Conservation (phyloP, 768 basidiomycete species). For the Boletus sp. region DNA sequence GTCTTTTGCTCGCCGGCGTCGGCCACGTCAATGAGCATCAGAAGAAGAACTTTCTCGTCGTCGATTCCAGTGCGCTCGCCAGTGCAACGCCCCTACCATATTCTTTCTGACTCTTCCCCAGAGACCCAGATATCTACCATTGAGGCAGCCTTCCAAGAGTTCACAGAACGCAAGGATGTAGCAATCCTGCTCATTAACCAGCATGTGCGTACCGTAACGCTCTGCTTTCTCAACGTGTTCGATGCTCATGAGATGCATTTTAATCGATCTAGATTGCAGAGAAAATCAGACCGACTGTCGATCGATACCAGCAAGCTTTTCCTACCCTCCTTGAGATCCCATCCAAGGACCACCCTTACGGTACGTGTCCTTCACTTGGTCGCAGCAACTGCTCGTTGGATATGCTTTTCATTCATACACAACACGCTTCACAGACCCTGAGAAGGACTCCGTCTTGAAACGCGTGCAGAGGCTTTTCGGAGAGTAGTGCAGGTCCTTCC, state of each 20-base stretch:
- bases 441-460: constrained; percentile 93
- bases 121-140: constrained; percentile 91
- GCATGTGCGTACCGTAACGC: constrained; percentile 59
- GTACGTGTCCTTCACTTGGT: constrained; percentile 42
- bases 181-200: constrained; percentile 98
- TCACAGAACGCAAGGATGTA: constrained; percentile 90
- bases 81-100: not conserved
- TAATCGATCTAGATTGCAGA: constrained; percentile 74
- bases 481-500: constrained; percentile 50
- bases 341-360: constrained; percentile 97
- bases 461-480: constrained; percentile 96
- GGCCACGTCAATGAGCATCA: constrained; percentile 88
- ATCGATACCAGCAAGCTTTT: constrained; percentile 94
- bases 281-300: constrained; percentile 92
- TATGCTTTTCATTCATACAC: constrained; percentile 16
- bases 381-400: not conserved
- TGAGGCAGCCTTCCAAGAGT: constrained; percentile 91
- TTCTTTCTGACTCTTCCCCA: constrained; percentile 31
- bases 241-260: constrained; percentile 9
- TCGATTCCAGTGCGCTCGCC: constrained; percentile 77
- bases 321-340: constrained; percentile 97
- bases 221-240: not conserved
- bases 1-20: constrained; percentile 89
- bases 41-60: constrained; percentile 97
- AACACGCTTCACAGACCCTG: constrained; percentile 62